Evolutionary conservation across 2,329 filamentous ascomycete genomes (phyloP), one percentile per base, ranked within the genome.

Genomic region (Arachnomyces sp.): DNA sequence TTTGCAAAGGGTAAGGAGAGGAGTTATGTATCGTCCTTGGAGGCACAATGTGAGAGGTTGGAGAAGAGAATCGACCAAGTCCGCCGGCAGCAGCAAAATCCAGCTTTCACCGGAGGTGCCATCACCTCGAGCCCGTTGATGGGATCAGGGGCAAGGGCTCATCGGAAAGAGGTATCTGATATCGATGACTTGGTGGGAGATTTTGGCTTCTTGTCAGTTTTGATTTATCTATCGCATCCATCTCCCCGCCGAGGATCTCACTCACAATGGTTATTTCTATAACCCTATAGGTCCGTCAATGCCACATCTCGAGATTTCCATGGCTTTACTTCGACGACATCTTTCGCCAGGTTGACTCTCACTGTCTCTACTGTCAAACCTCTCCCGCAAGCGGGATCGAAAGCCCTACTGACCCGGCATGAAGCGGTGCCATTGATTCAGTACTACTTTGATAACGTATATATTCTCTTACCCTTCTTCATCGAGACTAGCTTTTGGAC

Each of bases 1-100:
- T 96, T 95, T 63, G 89, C 90, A 1, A 77, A 88, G 47, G 92
- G 92, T 45, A 96, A 96, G 63, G 92, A 96, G 59, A 75, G 90
- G 55, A 96, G 89, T 64, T 98, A 96, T 72, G 89, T 96, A 33
- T 87, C 90, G 6, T 93, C 90, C 1, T 74, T 98, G n/a, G 90
- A 96, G 61, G 79, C 89, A 12, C 82, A 86, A 43, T 82, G 94
- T 50, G 89, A 96, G 61, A 86, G 85, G 62, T 75, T 96, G 7
- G 86, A 95, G 62, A 82, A 80, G 57, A 80, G 81, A 42, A 74
- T 95, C 34, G 62, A 66, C 14, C 71, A 74, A 44, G 51, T 64
- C 15, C 61, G 53, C 5, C 49, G 48, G 31, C 60, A 60, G 49
- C 53, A 49, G 84, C 21, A 25, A 48, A 86, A 86, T 50, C 81